Evolutionary conservation across 306 rosid genomes (phyloP), one percentile per base, ranked within the genome.

Genomic region (Acacia melanoxylon): DNA sequence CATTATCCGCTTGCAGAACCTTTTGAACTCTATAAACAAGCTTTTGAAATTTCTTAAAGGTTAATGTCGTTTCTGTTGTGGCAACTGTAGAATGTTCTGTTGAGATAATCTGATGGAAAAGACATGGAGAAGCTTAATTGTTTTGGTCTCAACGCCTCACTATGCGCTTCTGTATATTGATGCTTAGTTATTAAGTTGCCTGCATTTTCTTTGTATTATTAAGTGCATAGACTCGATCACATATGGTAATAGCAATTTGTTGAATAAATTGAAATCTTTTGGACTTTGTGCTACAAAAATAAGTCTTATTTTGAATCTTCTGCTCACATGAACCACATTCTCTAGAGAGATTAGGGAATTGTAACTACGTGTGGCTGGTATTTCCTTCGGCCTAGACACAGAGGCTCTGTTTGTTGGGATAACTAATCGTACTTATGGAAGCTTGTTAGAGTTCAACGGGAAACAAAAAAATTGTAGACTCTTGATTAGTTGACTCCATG

Each of bases 321-420:
- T 89, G 42, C 83, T 85, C 76, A 41, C 91, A 95, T 98, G 97
- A 75, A 44, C 97, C 98, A 0, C 80, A 81, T 51, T 49, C 83
- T 8, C 67, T 95, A 80, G 85, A 91, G 78, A 86, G 85, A 84
- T 83, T 72, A 56, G 99, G 99, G 81, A 76, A 72, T 44, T 93
- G 98, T 72, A 77, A 89, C 82, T 95, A 93, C 79, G 99, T 95
- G 80, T 89, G 99, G 97, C 97, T 25, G 98, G 98, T 8, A 63
- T 93, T 70, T 89, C 97, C 20, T 95, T 95, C 49, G 92, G 97
- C 89, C 99, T 98, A 0, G 98, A 95, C 84, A 81, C 85, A 4
- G 91, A 95, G 75, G 92, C 99, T 54, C 85, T 95, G 17, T 95
- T 93, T 83, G 85, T 95, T 27, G 99, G 92, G 7, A 74, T 95